Conservation (phyloP, 192 early-diverging fungal genomes). For the Coemansia sp. region DNA sequence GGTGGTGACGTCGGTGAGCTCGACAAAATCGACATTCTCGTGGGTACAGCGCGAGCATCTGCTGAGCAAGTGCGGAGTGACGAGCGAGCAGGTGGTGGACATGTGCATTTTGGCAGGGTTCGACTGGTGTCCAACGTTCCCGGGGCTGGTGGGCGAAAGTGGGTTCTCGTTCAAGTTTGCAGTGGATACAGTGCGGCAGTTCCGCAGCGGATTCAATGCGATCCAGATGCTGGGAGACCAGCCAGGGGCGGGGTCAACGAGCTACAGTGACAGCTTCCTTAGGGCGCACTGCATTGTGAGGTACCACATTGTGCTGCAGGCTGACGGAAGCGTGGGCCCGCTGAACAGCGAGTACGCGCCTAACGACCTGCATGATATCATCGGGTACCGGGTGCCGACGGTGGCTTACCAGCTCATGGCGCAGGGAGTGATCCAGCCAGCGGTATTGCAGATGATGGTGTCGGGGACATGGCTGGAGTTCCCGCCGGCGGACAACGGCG, state of each 20-base stretch:
- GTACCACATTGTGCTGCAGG: constrained; percentile 71
- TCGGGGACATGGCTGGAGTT: constrained; percentile 69
- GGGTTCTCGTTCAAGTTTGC: constrained; percentile 73
- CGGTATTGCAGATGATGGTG: constrained; percentile 66
- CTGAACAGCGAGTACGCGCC: constrained; percentile 65
- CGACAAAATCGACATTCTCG: constrained; percentile 63
- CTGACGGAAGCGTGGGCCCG: constrained; percentile 72
- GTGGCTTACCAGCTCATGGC: constrained; percentile 71
- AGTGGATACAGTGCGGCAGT: constrained; percentile 66
- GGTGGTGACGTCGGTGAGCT: constrained; percentile 69
- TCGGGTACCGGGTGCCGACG: constrained; percentile 77
- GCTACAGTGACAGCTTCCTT: constrained; percentile 73
- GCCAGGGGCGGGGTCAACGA: constrained; percentile 56
- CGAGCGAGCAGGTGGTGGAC: constrained; percentile 75
- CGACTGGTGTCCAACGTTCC: constrained; percentile 74
- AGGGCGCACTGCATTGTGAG: constrained; percentile 71
- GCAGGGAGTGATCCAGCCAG: constrained; percentile 66
- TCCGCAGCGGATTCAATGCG: constrained; percentile 73
- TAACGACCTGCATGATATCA: constrained; percentile 79
- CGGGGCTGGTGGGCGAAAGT: constrained; percentile 60
- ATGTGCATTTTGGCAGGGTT: constrained; percentile 81
- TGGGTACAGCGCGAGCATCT: constrained; percentile 68
- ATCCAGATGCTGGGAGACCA: constrained; percentile 68
- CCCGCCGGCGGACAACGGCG: constrained; percentile 79
- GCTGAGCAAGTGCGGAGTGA: constrained; percentile 61